Conservation (phyloP, 2,329 filamentous ascomycete genomes). For the Talaromyces rugulosus region DNA sequence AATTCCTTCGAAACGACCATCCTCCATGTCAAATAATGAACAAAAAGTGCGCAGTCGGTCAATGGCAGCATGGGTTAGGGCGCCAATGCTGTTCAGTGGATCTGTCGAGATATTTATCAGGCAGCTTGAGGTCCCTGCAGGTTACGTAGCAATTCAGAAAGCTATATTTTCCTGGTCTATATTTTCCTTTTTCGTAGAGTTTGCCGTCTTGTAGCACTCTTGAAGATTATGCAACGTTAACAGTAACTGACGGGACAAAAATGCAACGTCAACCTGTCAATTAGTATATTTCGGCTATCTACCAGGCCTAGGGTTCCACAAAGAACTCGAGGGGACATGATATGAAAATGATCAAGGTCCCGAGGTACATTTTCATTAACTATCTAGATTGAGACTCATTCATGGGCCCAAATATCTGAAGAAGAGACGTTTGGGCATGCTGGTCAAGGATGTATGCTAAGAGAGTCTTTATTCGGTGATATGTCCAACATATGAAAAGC, state of each 20-base stretch:
- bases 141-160: constrained; percentile 8
- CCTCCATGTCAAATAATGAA: constrained; percentile 8
- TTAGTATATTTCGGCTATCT: neutral
- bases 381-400: too few species aligned
- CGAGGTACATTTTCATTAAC: too few species aligned
- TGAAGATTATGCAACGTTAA: neutral
- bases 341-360: neutral
- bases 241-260: neutral
- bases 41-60: constrained; percentile 8
- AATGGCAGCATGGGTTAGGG: constrained; percentile 5
- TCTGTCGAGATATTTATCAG: neutral
- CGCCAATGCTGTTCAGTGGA: neutral
- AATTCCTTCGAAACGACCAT: neutral
- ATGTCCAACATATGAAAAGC: too few species aligned
- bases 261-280: neutral
- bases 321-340: neutral
- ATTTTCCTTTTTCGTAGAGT: neutral
- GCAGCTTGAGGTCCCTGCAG: constrained; percentile 5
- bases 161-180: constrained; percentile 8
- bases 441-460: too few species aligned
- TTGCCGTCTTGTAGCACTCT: neutral
- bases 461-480: too few species aligned
- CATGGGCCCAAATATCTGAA: too few species aligned
- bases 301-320: neutral
- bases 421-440: too few species aligned